Percentiles rank a stretch among this genome's conserved stretches.
These are phyloP conservation scores for Blastocystis sp. DNA, from an alignment of 352 stramenopile species.

Conservation along the genomic window DNA sequence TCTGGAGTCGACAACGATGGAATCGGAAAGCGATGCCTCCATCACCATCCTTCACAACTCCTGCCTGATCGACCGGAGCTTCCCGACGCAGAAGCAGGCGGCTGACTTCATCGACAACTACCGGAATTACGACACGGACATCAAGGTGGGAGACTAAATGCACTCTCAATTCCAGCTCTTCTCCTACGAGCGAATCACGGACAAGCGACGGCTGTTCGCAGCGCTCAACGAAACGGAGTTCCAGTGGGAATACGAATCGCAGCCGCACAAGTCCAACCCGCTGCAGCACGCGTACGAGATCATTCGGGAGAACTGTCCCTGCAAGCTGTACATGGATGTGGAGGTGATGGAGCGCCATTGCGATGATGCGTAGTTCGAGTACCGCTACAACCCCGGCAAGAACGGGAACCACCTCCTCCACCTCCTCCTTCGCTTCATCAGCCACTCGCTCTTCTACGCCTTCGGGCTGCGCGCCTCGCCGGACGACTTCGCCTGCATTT, in stretches of 20 bases:
- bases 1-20: too few relatives aligned
- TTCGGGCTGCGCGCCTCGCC: background rate
- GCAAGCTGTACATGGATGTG: constrained; percentile 65
- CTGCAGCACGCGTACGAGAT: constrained; percentile 51
- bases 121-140: constrained; percentile 50
- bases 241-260: constrained; percentile 15
- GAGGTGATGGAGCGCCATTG: background rate
- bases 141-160: background rate
- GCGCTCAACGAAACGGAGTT: constrained; percentile 36
- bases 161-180: constrained; percentile 26
- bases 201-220: constrained; percentile 32
- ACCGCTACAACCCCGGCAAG: constrained; percentile 36
- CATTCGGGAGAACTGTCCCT: constrained; percentile 55
- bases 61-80: constrained; percentile 5
- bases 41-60: background rate
- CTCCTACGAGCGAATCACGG: constrained; percentile 30
- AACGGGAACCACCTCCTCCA: background rate
- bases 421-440: constrained; percentile 53
- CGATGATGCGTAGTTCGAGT: constrained; percentile 9
- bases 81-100: constrained; percentile 30
- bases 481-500: constrained; percentile 41
- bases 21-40: background rate
- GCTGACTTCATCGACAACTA: constrained; percentile 50
- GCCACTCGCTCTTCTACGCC: constrained; percentile 21
- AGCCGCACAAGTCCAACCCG: constrained; percentile 4